Percentiles rank a stretch among this genome's conserved stretches.
Conservation (phyloP, 495 filamentous ascomycete species). For the Melanomma pulvis-pyrius region DNA sequence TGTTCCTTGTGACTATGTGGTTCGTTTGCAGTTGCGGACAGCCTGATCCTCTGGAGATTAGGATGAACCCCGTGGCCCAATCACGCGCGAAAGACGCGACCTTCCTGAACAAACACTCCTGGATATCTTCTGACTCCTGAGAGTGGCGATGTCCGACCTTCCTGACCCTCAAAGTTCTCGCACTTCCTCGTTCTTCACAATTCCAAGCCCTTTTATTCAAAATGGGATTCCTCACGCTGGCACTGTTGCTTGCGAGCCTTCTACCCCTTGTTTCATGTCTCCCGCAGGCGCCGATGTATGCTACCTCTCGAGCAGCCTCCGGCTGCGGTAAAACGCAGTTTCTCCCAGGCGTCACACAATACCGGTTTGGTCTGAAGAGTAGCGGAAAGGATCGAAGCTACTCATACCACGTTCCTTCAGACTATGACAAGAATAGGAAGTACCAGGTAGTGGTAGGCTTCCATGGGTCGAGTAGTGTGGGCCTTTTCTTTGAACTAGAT, state of each 20-base stretch:
- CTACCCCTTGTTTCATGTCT: neutral
- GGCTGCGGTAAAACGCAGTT: constrained; percentile 30
- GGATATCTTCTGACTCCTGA: constrained; percentile 5
- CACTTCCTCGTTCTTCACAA: neutral
- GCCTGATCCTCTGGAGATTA: too few species aligned
- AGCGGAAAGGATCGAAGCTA: constrained; percentile 28
- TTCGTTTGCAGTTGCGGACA: neutral
- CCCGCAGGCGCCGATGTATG: neutral
- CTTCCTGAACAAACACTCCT: constrained; percentile 5
- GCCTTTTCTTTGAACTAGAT: constrained; percentile 30
- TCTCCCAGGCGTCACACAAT: constrained; percentile 26
- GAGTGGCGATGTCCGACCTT: neutral
- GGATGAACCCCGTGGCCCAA: neutral
- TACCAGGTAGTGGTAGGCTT: constrained; percentile 32
- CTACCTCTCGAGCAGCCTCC: constrained; percentile 10
- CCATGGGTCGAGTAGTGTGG: constrained; percentile 27
- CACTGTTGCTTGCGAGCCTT: neutral
- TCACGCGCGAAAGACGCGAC: neutral
- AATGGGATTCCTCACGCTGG: neutral
- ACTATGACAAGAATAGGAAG: constrained; percentile 22
- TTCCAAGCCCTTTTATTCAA: neutral
- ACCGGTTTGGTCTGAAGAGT: constrained; percentile 21
- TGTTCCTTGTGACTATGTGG: too few species aligned
- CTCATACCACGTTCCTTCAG: constrained; percentile 17
- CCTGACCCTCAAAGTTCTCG: neutral